phyloP scores from a whole-genome alignment of 1,284 basidiomycete species.

The Fomes fomentarius region DNA sequence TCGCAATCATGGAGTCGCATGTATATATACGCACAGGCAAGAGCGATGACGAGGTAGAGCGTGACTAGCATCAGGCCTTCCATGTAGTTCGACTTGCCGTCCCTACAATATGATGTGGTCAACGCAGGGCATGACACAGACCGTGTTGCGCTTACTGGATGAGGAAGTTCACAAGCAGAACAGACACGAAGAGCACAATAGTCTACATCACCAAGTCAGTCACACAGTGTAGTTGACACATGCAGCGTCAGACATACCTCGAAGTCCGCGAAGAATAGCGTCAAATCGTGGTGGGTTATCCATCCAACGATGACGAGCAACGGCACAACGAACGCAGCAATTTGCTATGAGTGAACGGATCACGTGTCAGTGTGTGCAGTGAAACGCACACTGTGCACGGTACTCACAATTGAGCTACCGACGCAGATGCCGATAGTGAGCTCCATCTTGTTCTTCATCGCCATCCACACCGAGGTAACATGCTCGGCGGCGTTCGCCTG shows the following conservation, averaged over 20 bases:
- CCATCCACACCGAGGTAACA: constrained; percentile 90
- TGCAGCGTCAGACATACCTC: constrained; percentile 55
- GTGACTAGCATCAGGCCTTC: constrained; percentile 72
- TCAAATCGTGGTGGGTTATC: constrained; percentile 80
- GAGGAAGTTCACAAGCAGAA: constrained; percentile 81
- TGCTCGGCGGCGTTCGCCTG: constrained; percentile 82
- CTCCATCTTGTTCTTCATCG: constrained; percentile 86
- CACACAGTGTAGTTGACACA: not conserved
- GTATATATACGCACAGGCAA: constrained; percentile 36
- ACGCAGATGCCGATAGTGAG: constrained; percentile 89
- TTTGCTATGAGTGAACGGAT: constrained; percentile 59
- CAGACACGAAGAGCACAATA: constrained; percentile 82
- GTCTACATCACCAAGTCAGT: constrained; percentile 55
- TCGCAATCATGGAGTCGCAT: too few species aligned
- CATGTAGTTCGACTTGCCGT: constrained; percentile 87
- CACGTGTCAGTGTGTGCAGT: not conserved
- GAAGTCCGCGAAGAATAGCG: constrained; percentile 82
- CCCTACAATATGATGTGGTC: too few species aligned
- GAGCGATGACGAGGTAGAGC: constrained; percentile 37
- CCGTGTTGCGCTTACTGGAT: constrained; percentile 74
- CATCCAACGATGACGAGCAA: constrained; percentile 84
- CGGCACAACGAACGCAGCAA: constrained; percentile 86
- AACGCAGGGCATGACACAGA: too few species aligned
- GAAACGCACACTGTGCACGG: not conserved
- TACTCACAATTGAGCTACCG: constrained; percentile 83